Evolutionary conservation across 306 rosid genomes (phyloP).

Genomic region (Oemleria cerasiformis): DNA sequence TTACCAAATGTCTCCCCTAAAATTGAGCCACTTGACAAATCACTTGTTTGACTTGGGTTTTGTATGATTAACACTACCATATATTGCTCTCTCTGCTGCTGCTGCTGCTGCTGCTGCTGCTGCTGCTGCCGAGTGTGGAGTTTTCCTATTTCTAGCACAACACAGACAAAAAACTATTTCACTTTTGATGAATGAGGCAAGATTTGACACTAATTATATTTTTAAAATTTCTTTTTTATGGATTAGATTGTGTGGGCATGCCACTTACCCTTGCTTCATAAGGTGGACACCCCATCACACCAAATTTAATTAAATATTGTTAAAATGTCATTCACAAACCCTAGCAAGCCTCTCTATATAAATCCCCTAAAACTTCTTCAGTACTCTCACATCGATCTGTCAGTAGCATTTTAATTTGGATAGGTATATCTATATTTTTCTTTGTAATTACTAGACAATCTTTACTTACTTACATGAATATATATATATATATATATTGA

Average conservation of each 20-base stretch:
- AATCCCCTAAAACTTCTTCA: conserved; percentile 14
- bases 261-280: conserved; percentile 38
- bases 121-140: conserved; percentile 16
- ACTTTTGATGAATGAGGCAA: conserved; percentile 20
- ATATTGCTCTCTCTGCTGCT: neutral
- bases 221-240: conserved; percentile 21
- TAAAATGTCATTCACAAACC: conserved; percentile 1
- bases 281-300: conserved; percentile 44
- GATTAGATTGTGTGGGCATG: conserved; percentile 26
- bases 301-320: conserved; percentile 15
- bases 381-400: conserved; percentile 7
- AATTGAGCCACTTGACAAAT: conserved; percentile 21
- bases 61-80: neutral
- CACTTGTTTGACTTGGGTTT: conserved; percentile 6
- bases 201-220: conserved; percentile 23
- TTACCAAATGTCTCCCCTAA: conserved; percentile 11
- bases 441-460: neutral
- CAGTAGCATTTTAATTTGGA: neutral
- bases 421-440: conserved; percentile 6
- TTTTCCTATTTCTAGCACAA: conserved; percentile 35
- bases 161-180: conserved; percentile 18
- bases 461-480: neutral
- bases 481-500: neutral
- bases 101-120: neutral
- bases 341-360: conserved; percentile 39